Conservation (phyloP, 352 stramenopile species). For the Globisporangium viniferum region DNA sequence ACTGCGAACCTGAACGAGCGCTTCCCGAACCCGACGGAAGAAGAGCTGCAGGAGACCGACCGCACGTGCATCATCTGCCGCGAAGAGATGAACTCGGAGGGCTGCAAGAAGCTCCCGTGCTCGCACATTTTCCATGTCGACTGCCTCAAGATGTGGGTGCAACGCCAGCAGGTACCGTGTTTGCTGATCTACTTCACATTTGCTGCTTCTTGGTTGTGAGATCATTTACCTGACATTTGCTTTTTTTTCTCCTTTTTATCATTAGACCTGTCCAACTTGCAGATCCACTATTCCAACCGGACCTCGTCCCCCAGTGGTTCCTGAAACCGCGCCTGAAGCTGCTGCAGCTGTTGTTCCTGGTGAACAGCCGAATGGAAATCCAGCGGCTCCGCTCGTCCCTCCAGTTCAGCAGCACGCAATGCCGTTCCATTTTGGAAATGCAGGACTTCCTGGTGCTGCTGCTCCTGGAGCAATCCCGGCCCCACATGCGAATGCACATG, state of each 20-base stretch:
- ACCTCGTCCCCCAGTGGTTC: conserved; percentile 34
- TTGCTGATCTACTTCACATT: neutral
- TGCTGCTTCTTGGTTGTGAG: neutral
- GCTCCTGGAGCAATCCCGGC: conserved; percentile 2
- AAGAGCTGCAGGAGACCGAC: conserved; percentile 93
- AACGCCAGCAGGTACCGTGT: conserved; percentile 90
- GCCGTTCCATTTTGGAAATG: conserved; percentile 26
- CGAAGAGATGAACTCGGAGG: conserved; percentile 88
- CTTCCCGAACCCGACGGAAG: conserved; percentile 92
- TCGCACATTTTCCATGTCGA: conserved; percentile 97
- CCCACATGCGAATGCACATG: conserved; percentile 1
- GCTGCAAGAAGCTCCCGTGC: conserved; percentile 96
- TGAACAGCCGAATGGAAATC: conserved; percentile 10
- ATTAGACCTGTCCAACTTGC: conserved; percentile 94
- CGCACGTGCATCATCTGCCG: conserved; percentile 97
- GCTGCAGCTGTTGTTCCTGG: conserved; percentile 22
- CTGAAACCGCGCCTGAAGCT: conserved; percentile 24
- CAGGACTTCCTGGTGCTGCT: conserved; percentile 13
- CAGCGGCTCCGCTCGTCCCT: conserved; percentile 9
- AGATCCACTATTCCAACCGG: conserved; percentile 91
- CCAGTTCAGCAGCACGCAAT: conserved; percentile 12
- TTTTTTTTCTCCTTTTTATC: neutral
- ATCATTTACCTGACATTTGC: neutral
- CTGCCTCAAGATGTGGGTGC: conserved; percentile 98
- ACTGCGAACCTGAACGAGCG: conserved; percentile 95